Evolutionary conservation across 306 rosid genomes (phyloP).

Genomic region (Pyrus communis): DNA sequence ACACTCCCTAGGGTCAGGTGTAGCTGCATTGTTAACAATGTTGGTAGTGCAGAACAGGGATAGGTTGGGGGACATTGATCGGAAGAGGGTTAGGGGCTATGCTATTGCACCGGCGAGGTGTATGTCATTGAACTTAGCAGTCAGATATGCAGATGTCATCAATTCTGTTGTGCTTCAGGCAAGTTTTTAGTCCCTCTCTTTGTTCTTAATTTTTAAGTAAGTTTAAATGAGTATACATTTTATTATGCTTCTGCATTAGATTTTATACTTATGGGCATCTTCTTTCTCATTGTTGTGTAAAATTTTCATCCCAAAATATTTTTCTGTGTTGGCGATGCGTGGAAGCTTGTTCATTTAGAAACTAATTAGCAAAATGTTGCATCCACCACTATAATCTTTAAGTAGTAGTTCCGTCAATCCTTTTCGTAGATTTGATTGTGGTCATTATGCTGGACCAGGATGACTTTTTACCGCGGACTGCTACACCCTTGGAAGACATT

Average conservation of each 20-base stretch:
- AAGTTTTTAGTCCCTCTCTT: slow-evolving; percentile 22
- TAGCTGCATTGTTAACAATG: slow-evolving; percentile 66
- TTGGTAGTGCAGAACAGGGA: slow-evolving; percentile 61
- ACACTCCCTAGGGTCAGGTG: slow-evolving; percentile 92
- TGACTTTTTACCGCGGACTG: slow-evolving; percentile 94
- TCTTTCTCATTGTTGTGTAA: background rate
- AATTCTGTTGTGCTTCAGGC: slow-evolving; percentile 90
- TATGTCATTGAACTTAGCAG: slow-evolving; percentile 81
- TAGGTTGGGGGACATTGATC: slow-evolving; percentile 59
- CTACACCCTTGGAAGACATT: slow-evolving; percentile 96
- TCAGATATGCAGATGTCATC: slow-evolving; percentile 88
- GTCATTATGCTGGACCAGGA: slow-evolving; percentile 49
- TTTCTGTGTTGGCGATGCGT: slow-evolving; percentile 3
- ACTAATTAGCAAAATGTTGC: background rate
- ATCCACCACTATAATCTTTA: background rate
- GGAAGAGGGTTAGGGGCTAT: slow-evolving; percentile 73
- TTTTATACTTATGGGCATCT: background rate
- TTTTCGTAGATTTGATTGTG: slow-evolving; percentile 15
- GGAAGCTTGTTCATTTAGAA: background rate
- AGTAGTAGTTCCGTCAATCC: background rate
- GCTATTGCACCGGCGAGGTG: slow-evolving; percentile 95
- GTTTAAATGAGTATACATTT: background rate
- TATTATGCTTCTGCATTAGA: background rate
- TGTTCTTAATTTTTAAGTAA: background rate
- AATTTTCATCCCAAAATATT: background rate